Conservation (phyloP, 441 rosid species). For the Pelargonium exstipulatum region DNA sequence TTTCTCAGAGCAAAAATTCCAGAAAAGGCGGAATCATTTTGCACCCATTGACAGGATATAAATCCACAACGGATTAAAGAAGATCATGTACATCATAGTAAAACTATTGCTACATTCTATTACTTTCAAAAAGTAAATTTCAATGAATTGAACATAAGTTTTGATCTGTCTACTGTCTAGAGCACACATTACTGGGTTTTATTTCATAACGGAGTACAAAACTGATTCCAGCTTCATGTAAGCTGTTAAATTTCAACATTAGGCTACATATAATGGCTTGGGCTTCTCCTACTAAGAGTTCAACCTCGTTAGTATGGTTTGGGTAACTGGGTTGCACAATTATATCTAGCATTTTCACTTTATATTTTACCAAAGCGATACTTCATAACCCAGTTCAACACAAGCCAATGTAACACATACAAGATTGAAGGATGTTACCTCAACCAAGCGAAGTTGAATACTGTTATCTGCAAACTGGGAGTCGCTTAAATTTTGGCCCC, state of each 20-base stretch:
- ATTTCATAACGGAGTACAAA: too few relatives aligned
- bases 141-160: not conserved
- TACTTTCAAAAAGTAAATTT: not conserved
- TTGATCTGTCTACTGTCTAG: not conserved
- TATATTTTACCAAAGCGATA: too few relatives aligned
- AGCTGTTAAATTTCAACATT: too few relatives aligned
- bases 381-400: too few relatives aligned
- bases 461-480: slow-evolving; percentile 69
- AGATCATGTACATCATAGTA: not conserved
- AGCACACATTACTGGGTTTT: too few relatives aligned
- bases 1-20: not conserved
- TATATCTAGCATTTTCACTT: too few relatives aligned
- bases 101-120: not conserved
- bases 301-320: too few relatives aligned
- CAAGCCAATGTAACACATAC: not conserved
- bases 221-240: too few relatives aligned
- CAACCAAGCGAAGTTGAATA: slow-evolving; percentile 76
- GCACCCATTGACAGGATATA: not conserved
- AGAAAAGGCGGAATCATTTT: not conserved
- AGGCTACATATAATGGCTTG: too few relatives aligned
- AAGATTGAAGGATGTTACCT: slow-evolving; percentile 37
- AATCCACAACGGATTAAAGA: not conserved
- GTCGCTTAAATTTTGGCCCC: slow-evolving; percentile 87
- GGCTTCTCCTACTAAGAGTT: too few relatives aligned
- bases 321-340: too few relatives aligned